Conservation (phyloP, 768 basidiomycete genomes). For the Stropharia rugosoannulata region DNA sequence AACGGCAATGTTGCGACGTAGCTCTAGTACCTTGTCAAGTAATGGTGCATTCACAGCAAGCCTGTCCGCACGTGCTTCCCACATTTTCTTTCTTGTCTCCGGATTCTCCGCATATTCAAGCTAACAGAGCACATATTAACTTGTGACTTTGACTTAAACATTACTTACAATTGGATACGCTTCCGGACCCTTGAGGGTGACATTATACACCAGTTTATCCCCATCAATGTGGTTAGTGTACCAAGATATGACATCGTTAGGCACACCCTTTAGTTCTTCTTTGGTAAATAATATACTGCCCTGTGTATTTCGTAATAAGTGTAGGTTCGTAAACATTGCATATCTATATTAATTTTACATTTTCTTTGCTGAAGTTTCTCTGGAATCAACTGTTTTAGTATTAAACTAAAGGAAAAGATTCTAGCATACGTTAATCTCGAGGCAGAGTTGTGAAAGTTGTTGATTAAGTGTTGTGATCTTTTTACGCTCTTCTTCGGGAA, state of each 20-base stretch:
- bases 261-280: conserved; percentile 80
- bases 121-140: conserved; percentile 32
- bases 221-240: conserved; percentile 66
- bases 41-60: conserved; percentile 69
- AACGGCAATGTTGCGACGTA: conserved; percentile 68
- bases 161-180: conserved; percentile 71
- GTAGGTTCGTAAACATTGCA: neutral
- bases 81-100: conserved; percentile 63
- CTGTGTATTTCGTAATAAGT: conserved; percentile 28
- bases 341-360: conserved; percentile 38
- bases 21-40: conserved; percentile 61
- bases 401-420: neutral
- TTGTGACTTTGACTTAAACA: neutral
- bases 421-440: conserved; percentile 70
- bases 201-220: conserved; percentile 59
- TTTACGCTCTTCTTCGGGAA: conserved; percentile 62
- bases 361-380: conserved; percentile 92
- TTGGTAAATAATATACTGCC: conserved; percentile 61
- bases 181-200: conserved; percentile 82
- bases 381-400: conserved; percentile 20
- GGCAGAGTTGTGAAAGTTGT: conserved; percentile 68
- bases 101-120: conserved; percentile 80
- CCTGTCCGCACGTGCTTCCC: conserved; percentile 67
- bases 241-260: conserved; percentile 77
- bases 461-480: conserved; percentile 66